These are phyloP conservation scores for Marchantia paleacea DNA, from an alignment of 225 moss, liverwort and hornwort genomes.

Conservation along the genomic window DNA sequence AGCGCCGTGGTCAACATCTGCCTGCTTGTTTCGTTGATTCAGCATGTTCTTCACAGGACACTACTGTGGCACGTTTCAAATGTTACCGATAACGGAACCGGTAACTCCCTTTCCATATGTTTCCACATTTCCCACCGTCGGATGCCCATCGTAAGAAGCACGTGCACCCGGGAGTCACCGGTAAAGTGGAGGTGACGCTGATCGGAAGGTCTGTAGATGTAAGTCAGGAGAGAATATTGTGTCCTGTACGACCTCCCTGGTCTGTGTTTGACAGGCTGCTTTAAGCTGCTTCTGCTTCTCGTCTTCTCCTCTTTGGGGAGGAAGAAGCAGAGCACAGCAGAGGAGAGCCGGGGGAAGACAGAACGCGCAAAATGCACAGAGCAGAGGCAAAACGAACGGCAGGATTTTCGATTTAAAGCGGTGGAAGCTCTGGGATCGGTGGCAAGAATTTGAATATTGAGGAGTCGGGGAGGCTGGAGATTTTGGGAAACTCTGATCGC, in stretches of 20 bases:
- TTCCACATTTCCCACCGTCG: background rate
- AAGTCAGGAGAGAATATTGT: background rate
- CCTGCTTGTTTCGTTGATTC: too few relatives aligned
- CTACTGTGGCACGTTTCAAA: too few relatives aligned
- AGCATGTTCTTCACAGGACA: too few relatives aligned
- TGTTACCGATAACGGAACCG: too few relatives aligned
- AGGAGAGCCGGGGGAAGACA: background rate
- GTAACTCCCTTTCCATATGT: too few relatives aligned
- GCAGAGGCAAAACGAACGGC: background rate
- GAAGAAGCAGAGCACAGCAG: background rate
- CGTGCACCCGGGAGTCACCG: background rate
- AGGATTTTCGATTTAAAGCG: background rate
- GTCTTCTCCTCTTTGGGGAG: background rate
- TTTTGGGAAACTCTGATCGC: background rate
- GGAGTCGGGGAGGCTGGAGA: background rate
- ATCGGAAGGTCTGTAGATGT: background rate
- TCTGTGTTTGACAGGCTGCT: background rate
- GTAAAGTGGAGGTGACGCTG: background rate
- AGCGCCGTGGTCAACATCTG: too few relatives aligned
- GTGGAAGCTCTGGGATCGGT: background rate
- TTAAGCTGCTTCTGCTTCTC: background rate
- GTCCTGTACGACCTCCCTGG: background rate
- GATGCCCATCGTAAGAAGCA: background rate
- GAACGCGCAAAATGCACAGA: background rate
- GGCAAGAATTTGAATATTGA: background rate